Evolutionary conservation across 768 basidiomycete genomes (phyloP), one percentile per base, ranked within the genome.

Genomic region (Pleurotus eryngii): DNA sequence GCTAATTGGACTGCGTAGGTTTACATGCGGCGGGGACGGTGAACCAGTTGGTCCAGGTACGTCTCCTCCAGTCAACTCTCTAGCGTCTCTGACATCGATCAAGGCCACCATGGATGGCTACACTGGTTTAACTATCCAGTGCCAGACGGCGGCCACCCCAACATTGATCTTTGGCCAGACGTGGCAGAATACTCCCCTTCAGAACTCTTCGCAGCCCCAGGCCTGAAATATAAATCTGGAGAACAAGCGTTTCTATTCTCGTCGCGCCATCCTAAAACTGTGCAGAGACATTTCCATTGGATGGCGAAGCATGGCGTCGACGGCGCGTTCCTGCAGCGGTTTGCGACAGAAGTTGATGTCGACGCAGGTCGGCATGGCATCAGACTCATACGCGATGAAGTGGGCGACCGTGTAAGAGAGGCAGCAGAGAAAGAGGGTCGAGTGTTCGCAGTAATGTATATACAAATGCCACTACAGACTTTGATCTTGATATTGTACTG

Each of bases 361-460:
- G 75, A 78, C 6, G 73, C 73, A 0, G 76, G 78, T 1, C 81
- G 80, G 55, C 71, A 79, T n/a, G 87, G 81, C 2, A 80, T 90
- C 17, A 73, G 79, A 60, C 68, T 80, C 14, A 71, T 89, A 54
- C 78, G 91, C 24, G 91, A 94, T 60, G 87, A 92, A 65, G 78
- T 93, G 0, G 83, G 87, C 2, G 79, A 87, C 56, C 75, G 79
- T 9, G 91, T 93, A 15, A 74, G 79, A 60, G 86, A 86, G 61
- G 89, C 89, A 15, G 89, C 90, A 1, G 92, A 93, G 74, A 77
- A 78, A 48, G 87, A 92, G 63, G 90, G 88, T 1, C 74, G 92
- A 47, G 90, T 90, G 4, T 93, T 85, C 69, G 87, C 91, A 9
- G 87, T 92, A 60, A 94, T 94, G 92, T 91, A 59, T 64, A 89